Evolutionary conservation across 306 rosid genomes (phyloP).

Genomic region (Medicago truncatula): MtrunA17r5.0-ANR NC_053045.1:34398501-34399000

Average conservation of each 20-base stretch:
- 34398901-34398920: slow-evolving; percentile 38
- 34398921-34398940: slow-evolving; percentile 40
- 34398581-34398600: slow-evolving; percentile 88
- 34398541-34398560: slow-evolving; percentile 77
- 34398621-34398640: slow-evolving; percentile 80
- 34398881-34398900: slow-evolving; percentile 34
- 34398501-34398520: slow-evolving; percentile 84
- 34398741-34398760: slow-evolving; percentile 69
- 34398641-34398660: slow-evolving; percentile 67
- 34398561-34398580: slow-evolving; percentile 83
- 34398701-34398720: slow-evolving; percentile 69
- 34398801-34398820: slow-evolving; percentile 56
- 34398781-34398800: slow-evolving; percentile 55
- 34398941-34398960: slow-evolving; percentile 45
- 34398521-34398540: slow-evolving; percentile 71
- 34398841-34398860: slow-evolving; percentile 65
- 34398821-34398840: slow-evolving; percentile 62
- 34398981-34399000: slow-evolving; percentile 18
- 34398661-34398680: slow-evolving; percentile 58
- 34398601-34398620: slow-evolving; percentile 86
- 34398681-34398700: slow-evolving; percentile 61
- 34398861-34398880: slow-evolving; percentile 57
- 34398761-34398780: slow-evolving; percentile 55
- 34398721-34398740: slow-evolving; percentile 57
- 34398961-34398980: not conserved